These are phyloP conservation scores for Penicillium pulvis DNA, from an alignment of 495 filamentous ascomycete species.

Conservation along the genomic window DNA sequence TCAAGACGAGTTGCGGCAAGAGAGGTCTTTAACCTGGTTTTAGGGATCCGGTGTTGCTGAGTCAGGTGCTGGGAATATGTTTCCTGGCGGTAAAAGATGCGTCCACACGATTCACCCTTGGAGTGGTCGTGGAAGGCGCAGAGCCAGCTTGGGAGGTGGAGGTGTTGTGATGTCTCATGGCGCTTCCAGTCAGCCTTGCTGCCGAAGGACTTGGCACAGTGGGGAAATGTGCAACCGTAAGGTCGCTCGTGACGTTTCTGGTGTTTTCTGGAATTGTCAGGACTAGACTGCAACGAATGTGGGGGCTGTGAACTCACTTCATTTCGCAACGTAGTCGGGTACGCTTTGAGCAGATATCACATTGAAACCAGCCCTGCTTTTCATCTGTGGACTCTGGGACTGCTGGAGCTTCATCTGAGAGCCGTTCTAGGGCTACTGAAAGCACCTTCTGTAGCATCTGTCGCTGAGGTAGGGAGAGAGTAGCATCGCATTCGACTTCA, in stretches of 20 bases:
- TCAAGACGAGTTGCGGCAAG: constrained; percentile 59
- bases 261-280: constrained; percentile 68
- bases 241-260: constrained; percentile 83
- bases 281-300: neutral
- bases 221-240: constrained; percentile 80
- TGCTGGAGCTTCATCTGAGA: constrained; percentile 25
- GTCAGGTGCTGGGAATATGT: constrained; percentile 61
- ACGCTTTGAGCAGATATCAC: constrained; percentile 55
- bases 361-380: constrained; percentile 48
- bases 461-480: constrained; percentile 33
- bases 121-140: constrained; percentile 52
- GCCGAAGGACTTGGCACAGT: constrained; percentile 78
- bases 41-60: constrained; percentile 43
- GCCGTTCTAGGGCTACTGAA: constrained; percentile 33
- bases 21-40: neutral
- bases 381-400: constrained; percentile 24
- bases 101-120: constrained; percentile 51
- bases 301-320: constrained; percentile 53
- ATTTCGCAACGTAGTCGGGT: constrained; percentile 68
- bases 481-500: constrained; percentile 22
- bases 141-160: constrained; percentile 73
- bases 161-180: constrained; percentile 88
- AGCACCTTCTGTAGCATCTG: constrained; percentile 42
- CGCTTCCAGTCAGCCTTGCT: constrained; percentile 98
- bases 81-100: constrained; percentile 62